phyloP scores from a whole-genome alignment of 2,329 filamentous ascomycete genomes.

The Talaromyces amestolkiae region DNA sequence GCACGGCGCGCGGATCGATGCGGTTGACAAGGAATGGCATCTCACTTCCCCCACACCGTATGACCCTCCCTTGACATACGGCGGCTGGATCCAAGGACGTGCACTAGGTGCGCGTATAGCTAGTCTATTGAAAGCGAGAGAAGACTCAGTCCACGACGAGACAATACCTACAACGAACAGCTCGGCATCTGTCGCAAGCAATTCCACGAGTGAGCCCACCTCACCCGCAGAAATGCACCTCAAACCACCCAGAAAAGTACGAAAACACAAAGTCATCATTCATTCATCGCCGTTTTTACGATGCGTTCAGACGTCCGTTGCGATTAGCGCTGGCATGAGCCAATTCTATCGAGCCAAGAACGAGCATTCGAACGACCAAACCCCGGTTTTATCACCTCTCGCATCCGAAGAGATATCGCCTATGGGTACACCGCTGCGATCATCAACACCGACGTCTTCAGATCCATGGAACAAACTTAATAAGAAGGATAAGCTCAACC shows the following conservation, averaged over 20 bases:
- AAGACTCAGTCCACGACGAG: conserved; percentile 29
- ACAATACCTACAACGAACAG: neutral
- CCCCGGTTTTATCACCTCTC: neutral
- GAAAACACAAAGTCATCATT: conserved; percentile 70
- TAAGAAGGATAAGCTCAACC: conserved; percentile 7
- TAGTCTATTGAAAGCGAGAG: conserved; percentile 59
- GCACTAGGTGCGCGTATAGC: conserved; percentile 79
- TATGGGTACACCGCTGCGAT: conserved; percentile 22
- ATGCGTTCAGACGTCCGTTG: conserved; percentile 89
- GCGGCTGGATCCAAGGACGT: conserved; percentile 85
- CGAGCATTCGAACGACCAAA: conserved; percentile 9
- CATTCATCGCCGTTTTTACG: conserved; percentile 92
- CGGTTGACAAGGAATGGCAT: conserved; percentile 93
- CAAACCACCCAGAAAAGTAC: conserved; percentile 8
- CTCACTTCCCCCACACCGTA: conserved; percentile 89
- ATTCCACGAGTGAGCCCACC: neutral
- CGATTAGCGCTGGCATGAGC: conserved; percentile 78
- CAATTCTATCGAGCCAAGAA: conserved; percentile 34
- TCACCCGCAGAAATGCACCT: neutral
- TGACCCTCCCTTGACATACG: conserved; percentile 91
- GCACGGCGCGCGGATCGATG: conserved; percentile 91
- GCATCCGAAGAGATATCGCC: conserved; percentile 21
- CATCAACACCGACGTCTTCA: conserved; percentile 31
- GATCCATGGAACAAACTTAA: neutral
- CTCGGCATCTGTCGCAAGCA: conserved; percentile 7